Evolutionary conservation across 1,139 yeast genomes (phyloP), one percentile per base, ranked within the genome.

Genomic region (Magnusiomyces fungicola): DNA sequence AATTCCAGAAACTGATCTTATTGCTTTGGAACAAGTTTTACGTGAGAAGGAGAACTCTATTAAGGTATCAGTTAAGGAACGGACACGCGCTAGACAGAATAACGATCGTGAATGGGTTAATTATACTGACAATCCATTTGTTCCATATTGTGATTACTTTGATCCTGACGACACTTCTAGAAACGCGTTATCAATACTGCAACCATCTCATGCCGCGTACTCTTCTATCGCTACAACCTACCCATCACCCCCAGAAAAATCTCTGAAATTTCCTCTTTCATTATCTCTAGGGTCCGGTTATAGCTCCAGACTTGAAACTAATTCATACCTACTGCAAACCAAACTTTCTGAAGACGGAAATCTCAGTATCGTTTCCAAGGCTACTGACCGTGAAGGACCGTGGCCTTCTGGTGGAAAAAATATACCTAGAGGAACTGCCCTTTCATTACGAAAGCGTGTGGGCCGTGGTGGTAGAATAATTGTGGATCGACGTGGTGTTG

Each of bases 1-100:
- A 69, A 85, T 90, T 58, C 97, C 97, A 12, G 97, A 90, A 67
- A 77, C 90, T 77, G 95, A 88, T 49, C 73, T 90, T 57, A 81
- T 85, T 36, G 86, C 96, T 4, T 90, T 90, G 23, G 87, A 87
- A 47, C 76, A 80, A 48, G 81, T 88, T 23, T 70, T 86, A 53
- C 74, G 78, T 50, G 94, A 83, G 55, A 88, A 89, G 68, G 84
- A 88, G 56, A 81, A 76, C 50, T 83, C 89, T 18, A 83, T 90
- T 56, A 81, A 81, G 56, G 77, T 81, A 50, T 94, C 88, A 12
- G 96, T 92, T 46, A 78, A 81, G 57, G 95, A 87, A 58, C 86
- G 87, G 64, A 73, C 92, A 64, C 79, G 81, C 47, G 81, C 82
- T 55, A 74, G 97, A 50, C 79, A 78, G 52, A 79, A 78, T 49